Evolutionary conservation across 805 yeast species (phyloP), one percentile per base, ranked within the genome.

Genomic region (Wickerhamomyces sydowiorum): DNA sequence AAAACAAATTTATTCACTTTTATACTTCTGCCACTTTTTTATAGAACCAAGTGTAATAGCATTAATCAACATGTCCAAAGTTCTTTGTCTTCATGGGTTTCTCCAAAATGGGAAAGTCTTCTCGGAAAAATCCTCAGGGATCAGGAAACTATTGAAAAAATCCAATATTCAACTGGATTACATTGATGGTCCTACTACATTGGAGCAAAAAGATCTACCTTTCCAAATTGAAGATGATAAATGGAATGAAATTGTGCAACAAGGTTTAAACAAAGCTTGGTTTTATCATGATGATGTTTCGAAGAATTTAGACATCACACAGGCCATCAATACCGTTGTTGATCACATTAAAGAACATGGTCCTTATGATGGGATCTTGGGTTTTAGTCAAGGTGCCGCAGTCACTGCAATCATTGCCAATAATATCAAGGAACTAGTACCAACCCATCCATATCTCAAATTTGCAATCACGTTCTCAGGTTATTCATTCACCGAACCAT

Each of bases 371-470:
- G 99, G 98, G 6, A 65, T 91, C 18, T 64, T 93, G 35, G 98
- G 97, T 1, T 91, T 91, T 60, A 83, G 95, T 10, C 98, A 93
- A 61, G 99, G 99, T 47, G 95, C 97, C 7, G 95, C 93, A 1
- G 65, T 91, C 28, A 82, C 87, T 1, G 86, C 91, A 1, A 69
- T 86, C 21, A 59, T 89, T 24, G 69, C 86, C 35, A 77, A 79
- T 50, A 70, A 73, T 31, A 79, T 83, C 48, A 69, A 75, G 19
- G 70, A 72, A 20, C 62, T 66, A 39, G 65, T 53, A 14, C 58
- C 59, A 43, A 47, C 48, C 72, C 70, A 24, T 23, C 46, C 42
- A 10, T 54, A 48, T 39, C 69, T 91, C 53, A 79, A 86, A 55
- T 87, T 89, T 57, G 87, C 82, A 14, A 65, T 93, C 6, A 62